Evolutionary conservation across 768 basidiomycete genomes (phyloP), one percentile per base, ranked within the genome.

Genomic region (Gymnopilus dilepis): DNA sequence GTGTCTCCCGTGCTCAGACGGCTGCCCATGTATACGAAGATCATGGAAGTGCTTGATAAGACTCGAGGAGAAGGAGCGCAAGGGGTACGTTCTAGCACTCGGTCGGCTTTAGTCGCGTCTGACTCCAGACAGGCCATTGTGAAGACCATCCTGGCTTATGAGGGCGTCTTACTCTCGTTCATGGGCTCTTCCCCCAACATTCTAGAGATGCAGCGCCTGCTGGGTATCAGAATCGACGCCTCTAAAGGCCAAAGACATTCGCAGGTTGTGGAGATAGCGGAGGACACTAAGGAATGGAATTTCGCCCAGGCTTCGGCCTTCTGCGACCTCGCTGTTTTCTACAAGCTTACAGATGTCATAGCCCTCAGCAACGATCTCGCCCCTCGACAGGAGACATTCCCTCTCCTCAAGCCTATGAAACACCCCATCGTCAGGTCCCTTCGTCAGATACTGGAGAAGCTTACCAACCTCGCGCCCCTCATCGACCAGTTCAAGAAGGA

Each of bases 311-410:
- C 57, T 12, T 26, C n/a, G 17, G 47, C 50, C 6, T 45, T 58
- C 6, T 58, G 57, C 45, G 47, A 48, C 9, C 30, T 58, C 2
- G 45, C 24, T 17, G 31, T 19, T 6, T 47, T 38, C 24, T 58
- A 58, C 47, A 58, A 58, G 33, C 45, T 58, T 7, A 34, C 57
- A 19, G 47, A 58, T 17, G 57, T 50, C 22, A 19, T 38, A 11
- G 45, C 33, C 13, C 30, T 58, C 12, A 43, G 38, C 30, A 50
- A 45, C n/a, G 33, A 12, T 12, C 15, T 33, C 8, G 19, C 47
- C 6, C 21, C 2, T 2, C 57, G 24, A 15, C 57, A 37, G 24
- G 12, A 21, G 22, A 22, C n/a, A 26, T 12, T 37, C 31, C 21
- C 9, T 13, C 3, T 26, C 8, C 17, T 17, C 19, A 22, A 9